Conservation (phyloP, 2,329 filamentous ascomycete species). For the Pseudogymnoascus sp. region DNA sequence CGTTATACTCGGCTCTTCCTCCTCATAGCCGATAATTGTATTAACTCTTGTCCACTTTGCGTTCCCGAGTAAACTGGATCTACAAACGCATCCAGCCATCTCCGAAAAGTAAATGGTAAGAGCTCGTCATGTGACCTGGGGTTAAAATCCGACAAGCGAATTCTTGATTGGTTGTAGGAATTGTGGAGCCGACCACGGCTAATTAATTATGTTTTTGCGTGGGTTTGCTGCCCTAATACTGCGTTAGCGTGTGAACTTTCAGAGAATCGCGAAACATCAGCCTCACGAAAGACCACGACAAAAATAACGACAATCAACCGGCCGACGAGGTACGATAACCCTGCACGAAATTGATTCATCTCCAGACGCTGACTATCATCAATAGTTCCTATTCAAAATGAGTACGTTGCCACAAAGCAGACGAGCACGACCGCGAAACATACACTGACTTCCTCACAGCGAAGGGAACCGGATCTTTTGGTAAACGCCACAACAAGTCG, state of each 20-base stretch:
- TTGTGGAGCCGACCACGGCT: background rate
- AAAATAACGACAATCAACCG: slow-evolving; percentile 20
- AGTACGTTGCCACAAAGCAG: slow-evolving; percentile 21
- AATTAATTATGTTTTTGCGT: slow-evolving; percentile 9
- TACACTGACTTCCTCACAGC: slow-evolving; percentile 23
- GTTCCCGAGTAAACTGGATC: background rate
- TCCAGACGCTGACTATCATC: slow-evolving; percentile 13
- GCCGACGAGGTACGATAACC: slow-evolving; percentile 18
- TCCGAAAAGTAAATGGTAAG: background rate
- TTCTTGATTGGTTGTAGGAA: background rate
- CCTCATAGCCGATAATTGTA: background rate
- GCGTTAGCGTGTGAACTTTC: slow-evolving; percentile 12
- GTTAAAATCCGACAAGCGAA: background rate
- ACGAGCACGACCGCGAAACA: slow-evolving; percentile 11
- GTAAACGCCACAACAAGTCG: slow-evolving; percentile 30
- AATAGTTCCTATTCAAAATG: slow-evolving; percentile 27
- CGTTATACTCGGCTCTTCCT: background rate
- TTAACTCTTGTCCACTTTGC: background rate
- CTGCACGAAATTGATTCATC: background rate
- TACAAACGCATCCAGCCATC: background rate
- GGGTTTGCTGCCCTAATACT: slow-evolving; percentile 11
- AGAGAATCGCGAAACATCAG: slow-evolving; percentile 11
- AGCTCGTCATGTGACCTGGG: background rate
- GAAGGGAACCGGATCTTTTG: slow-evolving; percentile 29
- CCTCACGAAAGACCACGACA: slow-evolving; percentile 13